These are phyloP conservation scores for Globisporangium camurandrum DNA, from an alignment of 352 stramenopile species.

Conservation along the genomic window DNA sequence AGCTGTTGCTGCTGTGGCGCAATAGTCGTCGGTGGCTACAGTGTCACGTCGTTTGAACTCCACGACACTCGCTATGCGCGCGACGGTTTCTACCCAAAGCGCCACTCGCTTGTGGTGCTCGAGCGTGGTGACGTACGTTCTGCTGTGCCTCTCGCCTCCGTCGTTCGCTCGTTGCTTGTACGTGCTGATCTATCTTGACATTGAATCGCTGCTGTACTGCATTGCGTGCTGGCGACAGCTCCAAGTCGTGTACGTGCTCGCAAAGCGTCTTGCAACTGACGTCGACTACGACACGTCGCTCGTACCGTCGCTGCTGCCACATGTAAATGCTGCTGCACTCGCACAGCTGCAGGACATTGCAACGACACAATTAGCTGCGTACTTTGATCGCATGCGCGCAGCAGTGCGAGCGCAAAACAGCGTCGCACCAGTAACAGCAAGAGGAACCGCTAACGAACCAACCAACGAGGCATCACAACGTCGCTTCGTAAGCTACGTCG, in stretches of 20 bases:
- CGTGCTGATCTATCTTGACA: not conserved
- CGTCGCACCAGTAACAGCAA: not conserved
- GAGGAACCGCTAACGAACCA: not conserved
- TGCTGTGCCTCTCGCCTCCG: not conserved
- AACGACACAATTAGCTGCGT: not conserved
- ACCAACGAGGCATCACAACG: not conserved
- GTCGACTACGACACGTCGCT: not conserved
- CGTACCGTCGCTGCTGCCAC: not conserved
- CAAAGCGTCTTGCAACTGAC: constrained; percentile 16
- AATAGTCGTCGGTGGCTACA: constrained; percentile 4
- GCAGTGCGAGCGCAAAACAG: not conserved
- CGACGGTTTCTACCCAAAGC: constrained; percentile 27
- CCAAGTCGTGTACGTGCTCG: constrained; percentile 27
- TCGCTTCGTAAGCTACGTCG: constrained; percentile 25
- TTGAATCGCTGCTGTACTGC: not conserved
- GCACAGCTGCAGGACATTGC: constrained; percentile 1
- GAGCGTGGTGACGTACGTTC: constrained; percentile 21
- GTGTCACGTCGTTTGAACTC: constrained; percentile 15
- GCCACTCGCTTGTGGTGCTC: constrained; percentile 24
- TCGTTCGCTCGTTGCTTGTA: not conserved
- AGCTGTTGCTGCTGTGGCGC: not conserved
- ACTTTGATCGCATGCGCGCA: not conserved
- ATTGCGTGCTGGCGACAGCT: constrained; percentile 15
- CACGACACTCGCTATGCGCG: constrained; percentile 28
- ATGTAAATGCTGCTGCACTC: not conserved